Evolutionary conservation across 768 basidiomycete genomes (phyloP).

Genomic region (Tulasnella sp.): DNA sequence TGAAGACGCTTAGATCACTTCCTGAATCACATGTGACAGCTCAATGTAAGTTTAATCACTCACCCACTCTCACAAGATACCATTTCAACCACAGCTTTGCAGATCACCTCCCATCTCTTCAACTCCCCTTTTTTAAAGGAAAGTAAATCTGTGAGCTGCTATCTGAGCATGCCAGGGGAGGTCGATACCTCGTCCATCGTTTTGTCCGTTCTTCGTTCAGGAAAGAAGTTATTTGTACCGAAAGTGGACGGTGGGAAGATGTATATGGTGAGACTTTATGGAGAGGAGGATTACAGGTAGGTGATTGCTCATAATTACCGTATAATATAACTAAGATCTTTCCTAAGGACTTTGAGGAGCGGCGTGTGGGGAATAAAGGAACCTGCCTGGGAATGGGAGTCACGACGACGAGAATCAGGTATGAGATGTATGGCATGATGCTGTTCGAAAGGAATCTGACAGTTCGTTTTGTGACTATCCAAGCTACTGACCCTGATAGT

Average conservation of each 20-base stretch:
- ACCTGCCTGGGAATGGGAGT: conserved; percentile 15
- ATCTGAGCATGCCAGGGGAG: conserved; percentile 15
- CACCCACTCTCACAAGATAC: background rate
- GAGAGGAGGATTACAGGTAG: conserved; percentile 10
- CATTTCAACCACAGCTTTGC: conserved; percentile 4
- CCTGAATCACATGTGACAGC: conserved; percentile 9
- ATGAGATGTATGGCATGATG: background rate
- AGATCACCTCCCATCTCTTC: conserved; percentile 9
- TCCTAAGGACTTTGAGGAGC: conserved; percentile 6
- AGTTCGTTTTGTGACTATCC: background rate
- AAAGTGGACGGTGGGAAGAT: conserved; percentile 13
- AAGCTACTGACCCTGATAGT: conserved; percentile 4
- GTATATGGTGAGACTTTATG: conserved; percentile 16
- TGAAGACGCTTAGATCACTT: conserved; percentile 2
- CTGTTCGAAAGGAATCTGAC: background rate
- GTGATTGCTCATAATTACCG: background rate
- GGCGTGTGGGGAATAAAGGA: conserved; percentile 18
- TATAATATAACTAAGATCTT: background rate
- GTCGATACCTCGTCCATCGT: conserved; percentile 17
- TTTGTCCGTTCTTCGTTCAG: conserved; percentile 10
- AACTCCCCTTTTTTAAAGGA: conserved; percentile 11
- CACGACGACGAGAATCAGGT: conserved; percentile 7
- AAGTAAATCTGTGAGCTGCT: conserved; percentile 16
- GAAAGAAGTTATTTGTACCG: conserved; percentile 17
- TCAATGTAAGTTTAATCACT: conserved; percentile 1